A percentile compares a stretch with the other conserved stretches of the same genome.
Evolutionary conservation across 306 rosid species (phyloP).

Genomic region (Sphenostylis stenocarpa): DNA sequence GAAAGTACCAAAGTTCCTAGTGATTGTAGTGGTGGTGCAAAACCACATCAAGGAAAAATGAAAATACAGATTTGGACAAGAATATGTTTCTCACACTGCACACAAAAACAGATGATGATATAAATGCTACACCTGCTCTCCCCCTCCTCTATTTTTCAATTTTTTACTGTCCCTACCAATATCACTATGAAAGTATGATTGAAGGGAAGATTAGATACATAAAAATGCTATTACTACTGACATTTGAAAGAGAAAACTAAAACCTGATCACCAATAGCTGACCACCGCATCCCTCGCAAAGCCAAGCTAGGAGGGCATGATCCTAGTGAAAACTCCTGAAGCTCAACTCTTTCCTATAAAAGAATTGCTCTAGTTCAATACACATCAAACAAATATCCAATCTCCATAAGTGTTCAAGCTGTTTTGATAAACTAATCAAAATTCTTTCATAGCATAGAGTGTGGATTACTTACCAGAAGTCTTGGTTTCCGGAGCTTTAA

Average conservation of each 20-base stretch:
- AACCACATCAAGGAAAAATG: neutral
- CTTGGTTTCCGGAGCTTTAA: constrained; percentile 77
- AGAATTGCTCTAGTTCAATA: constrained; percentile 30
- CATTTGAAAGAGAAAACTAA: constrained; percentile 38
- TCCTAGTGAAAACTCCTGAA: constrained; percentile 81
- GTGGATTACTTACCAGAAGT: constrained; percentile 63
- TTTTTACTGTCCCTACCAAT: neutral
- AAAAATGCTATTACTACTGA: neutral
- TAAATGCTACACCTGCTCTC: neutral
- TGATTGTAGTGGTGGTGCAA: neutral
- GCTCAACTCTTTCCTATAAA: constrained; percentile 81
- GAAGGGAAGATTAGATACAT: constrained; percentile 5
- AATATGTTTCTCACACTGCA: neutral
- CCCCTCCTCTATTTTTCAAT: too few species aligned
- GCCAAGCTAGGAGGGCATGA: constrained; percentile 88
- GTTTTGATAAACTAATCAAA: constrained; percentile 6
- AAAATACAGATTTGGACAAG: neutral
- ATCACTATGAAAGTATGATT: neutral
- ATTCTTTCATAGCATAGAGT: neutral
- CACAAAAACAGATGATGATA: neutral
- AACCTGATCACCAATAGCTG: constrained; percentile 77
- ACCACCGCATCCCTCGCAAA: constrained; percentile 86
- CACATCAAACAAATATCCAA: constrained; percentile 16
- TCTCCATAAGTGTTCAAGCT: constrained; percentile 22
- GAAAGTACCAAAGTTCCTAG: neutral